Base-by-base conservation (phyloP, 306 rosid genomes). In the Chamaecrista fasciculata region DNA sequence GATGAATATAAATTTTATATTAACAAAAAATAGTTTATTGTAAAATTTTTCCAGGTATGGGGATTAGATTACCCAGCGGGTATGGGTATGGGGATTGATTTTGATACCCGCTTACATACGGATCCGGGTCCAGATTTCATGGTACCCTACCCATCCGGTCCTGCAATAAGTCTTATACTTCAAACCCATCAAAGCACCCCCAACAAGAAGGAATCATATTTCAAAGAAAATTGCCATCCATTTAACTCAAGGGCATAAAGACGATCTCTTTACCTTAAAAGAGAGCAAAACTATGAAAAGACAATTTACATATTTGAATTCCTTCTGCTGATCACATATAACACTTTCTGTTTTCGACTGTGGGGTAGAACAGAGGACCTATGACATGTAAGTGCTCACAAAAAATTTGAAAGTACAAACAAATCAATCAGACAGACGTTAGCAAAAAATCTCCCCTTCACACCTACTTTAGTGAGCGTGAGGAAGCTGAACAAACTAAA, bases 401-500 rank as follows among this genome's bases (percentile, higher is more conserved):
- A 26, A 66, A 61, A 77, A 57, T 1, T 31, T 46, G 29, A 69
- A 60, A 59, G 28, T 44, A 16, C 39, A 50, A 6, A 15, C 72
- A 75, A 55, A 78, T 37, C 18, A 56, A 29, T 28, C 60, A 55
- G 36, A 48, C 33, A 28, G 47, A 55, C 62, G 74, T 71, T 62
- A 71, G 76, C 39, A 48, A 78, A 57, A 57, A 75, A 75, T 74
- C 73, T 62, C 59, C 66, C 40, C 62, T 61, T 48, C 81, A 57
- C 33, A 34, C 62, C 33, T 19, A 42, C 56, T 61, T 61, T 23
- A 57, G 40, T 7, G 58, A 72, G 21, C 53, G 47, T 16, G 66
- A 75, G 75, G 83, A 55, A 71, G 73, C 76, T 46, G 62, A 70
- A 40, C 65, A 70, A 70, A 70, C 51, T 36, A 60, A 70, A 70